Conservation (phyloP, 2,329 filamentous ascomycete genomes). For the Exophiala lecanii-corni region DNA sequence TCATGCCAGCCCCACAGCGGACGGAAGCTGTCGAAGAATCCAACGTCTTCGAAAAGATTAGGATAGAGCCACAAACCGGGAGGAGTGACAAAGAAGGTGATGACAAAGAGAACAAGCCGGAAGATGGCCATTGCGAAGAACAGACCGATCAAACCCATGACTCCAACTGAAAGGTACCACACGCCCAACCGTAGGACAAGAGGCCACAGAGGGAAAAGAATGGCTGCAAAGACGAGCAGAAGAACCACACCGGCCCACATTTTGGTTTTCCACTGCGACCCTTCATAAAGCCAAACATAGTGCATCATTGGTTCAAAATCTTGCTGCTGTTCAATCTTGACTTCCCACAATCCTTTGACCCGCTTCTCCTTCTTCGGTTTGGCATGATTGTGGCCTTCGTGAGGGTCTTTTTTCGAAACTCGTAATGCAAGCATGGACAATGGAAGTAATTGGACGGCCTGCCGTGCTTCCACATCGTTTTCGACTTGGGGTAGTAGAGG, state of each 20-base stretch:
- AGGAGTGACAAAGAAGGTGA: slow-evolving; percentile 78
- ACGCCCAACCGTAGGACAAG: slow-evolving; percentile 85
- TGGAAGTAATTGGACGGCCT: slow-evolving; percentile 89
- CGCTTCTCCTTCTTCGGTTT: slow-evolving; percentile 72
- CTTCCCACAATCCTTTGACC: slow-evolving; percentile 92
- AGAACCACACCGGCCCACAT: slow-evolving; percentile 82
- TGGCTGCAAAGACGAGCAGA: slow-evolving; percentile 75
- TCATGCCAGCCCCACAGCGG: slow-evolving; percentile 98
- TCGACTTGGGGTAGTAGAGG: slow-evolving; percentile 80
- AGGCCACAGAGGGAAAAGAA: slow-evolving; percentile 96
- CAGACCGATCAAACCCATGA: slow-evolving; percentile 80
- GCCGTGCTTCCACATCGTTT: slow-evolving; percentile 83
- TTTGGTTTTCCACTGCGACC: slow-evolving; percentile 88
- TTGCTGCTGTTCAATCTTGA: slow-evolving; percentile 93
- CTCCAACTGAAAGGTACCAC: slow-evolving; percentile 94
- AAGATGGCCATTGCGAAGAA: slow-evolving; percentile 99
- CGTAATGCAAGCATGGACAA: slow-evolving; percentile 90
- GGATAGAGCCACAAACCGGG: slow-evolving; percentile 98
- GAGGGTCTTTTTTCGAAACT: slow-evolving; percentile 74
- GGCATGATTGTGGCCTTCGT: slow-evolving; percentile 68
- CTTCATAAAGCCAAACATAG: slow-evolving; percentile 96
- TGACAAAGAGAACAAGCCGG: slow-evolving; percentile 85
- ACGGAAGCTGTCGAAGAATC: slow-evolving; percentile 95
- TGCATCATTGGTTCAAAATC: slow-evolving; percentile 68
- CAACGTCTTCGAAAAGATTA: slow-evolving; percentile 97